These are phyloP conservation scores for Malus asiatica DNA, from an alignment of 306 rosid genomes.

Conservation along the genomic window DNA sequence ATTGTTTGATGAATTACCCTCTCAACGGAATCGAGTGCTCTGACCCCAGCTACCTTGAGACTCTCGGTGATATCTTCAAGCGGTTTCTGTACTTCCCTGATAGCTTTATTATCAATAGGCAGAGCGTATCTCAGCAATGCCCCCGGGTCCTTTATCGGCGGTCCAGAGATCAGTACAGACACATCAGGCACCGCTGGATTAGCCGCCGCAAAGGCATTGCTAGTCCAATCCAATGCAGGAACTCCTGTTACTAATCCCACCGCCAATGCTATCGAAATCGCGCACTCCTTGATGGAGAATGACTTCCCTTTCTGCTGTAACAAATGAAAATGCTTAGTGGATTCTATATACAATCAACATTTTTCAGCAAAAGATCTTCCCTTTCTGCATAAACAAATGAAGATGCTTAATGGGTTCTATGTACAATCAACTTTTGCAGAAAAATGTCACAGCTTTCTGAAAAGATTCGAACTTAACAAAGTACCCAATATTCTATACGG, in stretches of 20 bases:
- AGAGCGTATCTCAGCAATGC: conserved; percentile 87
- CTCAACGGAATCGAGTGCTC: conserved; percentile 85
- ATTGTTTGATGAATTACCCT: conserved; percentile 49
- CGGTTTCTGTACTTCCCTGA: conserved; percentile 92
- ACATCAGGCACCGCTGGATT: conserved; percentile 58
- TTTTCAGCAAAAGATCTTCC: not conserved
- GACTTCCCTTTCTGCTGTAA: conserved; percentile 47
- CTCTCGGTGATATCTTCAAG: conserved; percentile 93
- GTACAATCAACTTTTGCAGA: conserved; percentile 12
- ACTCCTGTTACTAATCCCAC: conserved; percentile 73
- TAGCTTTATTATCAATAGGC: conserved; percentile 88
- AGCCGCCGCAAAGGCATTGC: conserved; percentile 61
- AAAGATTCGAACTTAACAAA: not conserved
- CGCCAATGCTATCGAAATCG: conserved; percentile 71
- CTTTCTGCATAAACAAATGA: conserved; percentile 12
- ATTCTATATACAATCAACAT: not conserved
- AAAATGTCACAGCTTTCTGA: conserved; percentile 5
- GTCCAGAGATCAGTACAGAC: conserved; percentile 85
- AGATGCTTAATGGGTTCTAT: not conserved
- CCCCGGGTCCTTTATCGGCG: conserved; percentile 94
- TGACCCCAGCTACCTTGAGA: conserved; percentile 80
- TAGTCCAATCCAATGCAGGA: conserved; percentile 50
- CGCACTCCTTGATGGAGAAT: conserved; percentile 63
- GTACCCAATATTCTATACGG: not conserved
- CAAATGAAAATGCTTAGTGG: conserved; percentile 3